Evolutionary conservation across 1,284 basidiomycete genomes (phyloP).

Genomic region (Peniophora sp.): DNA sequence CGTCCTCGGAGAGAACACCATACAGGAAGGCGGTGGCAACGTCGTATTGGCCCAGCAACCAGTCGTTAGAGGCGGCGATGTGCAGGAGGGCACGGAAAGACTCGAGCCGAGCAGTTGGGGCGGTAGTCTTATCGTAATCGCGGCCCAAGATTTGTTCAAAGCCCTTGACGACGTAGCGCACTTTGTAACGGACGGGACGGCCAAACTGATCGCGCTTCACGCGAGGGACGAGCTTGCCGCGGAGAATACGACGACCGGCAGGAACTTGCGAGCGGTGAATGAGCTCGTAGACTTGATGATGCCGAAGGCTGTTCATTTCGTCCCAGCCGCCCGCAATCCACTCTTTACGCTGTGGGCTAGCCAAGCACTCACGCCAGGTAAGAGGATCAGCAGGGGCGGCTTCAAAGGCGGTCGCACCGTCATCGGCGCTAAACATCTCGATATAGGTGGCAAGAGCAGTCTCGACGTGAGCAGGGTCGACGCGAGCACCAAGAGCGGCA

Average conservation of each 20-base stretch:
- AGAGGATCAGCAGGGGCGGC: no score
- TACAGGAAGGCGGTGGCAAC: conserved; percentile 40
- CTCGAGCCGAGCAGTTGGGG: conserved; percentile 30
- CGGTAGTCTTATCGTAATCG: conserved; percentile 34
- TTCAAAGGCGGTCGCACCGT: no score
- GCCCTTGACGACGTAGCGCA: conserved; percentile 27
- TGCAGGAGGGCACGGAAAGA: conserved; percentile 28
- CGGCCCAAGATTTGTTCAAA: conserved; percentile 29
- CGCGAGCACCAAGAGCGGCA: no score
- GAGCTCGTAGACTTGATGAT: conserved; percentile 21
- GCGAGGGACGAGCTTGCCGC: conserved; percentile 21
- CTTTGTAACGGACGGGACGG: conserved; percentile 25
- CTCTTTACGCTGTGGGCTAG: no score
- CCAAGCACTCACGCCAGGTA: no score
- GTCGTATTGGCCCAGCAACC: conserved; percentile 34
- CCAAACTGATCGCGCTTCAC: conserved; percentile 23
- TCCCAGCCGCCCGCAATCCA: conserved; percentile 10
- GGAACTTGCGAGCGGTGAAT: conserved; percentile 14
- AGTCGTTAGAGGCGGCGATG: conserved; percentile 25
- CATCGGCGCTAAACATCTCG: no score
- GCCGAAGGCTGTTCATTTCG: conserved; percentile 6
- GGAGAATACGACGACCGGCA: conserved; percentile 19
- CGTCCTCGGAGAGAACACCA: conserved; percentile 25
- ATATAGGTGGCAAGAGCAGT: no score
- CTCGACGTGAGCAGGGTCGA: no score